Conservation (phyloP, 345 rosid species). For the Acer yangbiense region DNA sequence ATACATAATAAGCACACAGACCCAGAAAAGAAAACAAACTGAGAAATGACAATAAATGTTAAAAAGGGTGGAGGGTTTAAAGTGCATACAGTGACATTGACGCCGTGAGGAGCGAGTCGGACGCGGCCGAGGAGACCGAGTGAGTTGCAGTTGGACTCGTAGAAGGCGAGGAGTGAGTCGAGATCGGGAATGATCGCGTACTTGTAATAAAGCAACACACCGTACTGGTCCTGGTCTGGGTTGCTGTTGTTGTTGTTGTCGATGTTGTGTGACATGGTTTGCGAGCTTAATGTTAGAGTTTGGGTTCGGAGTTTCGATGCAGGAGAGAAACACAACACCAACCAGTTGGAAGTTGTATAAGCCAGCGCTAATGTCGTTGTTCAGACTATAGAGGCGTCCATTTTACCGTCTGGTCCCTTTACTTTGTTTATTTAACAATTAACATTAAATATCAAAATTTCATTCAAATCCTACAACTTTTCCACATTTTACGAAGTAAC, state of each 20-base stretch:
- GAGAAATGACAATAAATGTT: neutral
- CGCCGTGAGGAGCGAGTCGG: constrained; percentile 78
- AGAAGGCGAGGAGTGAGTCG: constrained; percentile 63
- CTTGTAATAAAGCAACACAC: constrained; percentile 81
- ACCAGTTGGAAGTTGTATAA: neutral
- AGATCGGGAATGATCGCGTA: constrained; percentile 64
- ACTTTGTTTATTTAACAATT: neutral
- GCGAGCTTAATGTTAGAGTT: neutral
- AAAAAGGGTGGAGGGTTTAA: neutral
- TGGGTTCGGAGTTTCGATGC: too few relatives aligned
- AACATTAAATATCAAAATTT: too few relatives aligned
- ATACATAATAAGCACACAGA: neutral
- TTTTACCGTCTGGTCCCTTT: neutral
- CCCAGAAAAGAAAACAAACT: neutral
- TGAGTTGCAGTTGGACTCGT: constrained; percentile 72
- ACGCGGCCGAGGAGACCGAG: constrained; percentile 83
- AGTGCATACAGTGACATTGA: constrained; percentile 80
- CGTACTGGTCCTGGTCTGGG: constrained; percentile 41
- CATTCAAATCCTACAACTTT: too few relatives aligned
- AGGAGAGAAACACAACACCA: neutral
- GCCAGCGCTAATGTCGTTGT: neutral
- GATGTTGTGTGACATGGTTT: constrained; percentile 19
- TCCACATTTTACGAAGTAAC: too few relatives aligned
- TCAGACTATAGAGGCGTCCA: neutral
- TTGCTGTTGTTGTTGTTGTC: constrained; percentile 26